Evolutionary conservation across 805 yeast species (phyloP).

Genomic region (Candida awuae): DNA sequence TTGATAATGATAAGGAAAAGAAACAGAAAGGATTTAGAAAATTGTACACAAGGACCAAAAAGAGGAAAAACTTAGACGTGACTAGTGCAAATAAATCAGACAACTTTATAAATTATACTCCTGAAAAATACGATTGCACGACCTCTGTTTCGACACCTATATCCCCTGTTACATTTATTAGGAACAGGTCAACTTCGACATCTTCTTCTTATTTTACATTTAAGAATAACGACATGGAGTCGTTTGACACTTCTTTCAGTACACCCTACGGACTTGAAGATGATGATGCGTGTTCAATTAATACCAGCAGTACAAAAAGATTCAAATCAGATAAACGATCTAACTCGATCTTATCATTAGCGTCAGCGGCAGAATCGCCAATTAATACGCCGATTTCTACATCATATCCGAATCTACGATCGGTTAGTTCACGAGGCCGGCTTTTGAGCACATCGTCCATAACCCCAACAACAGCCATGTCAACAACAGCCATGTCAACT

Average conservation of each 20-base stretch:
- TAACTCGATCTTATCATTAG: constrained; percentile 23
- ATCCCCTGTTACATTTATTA: not conserved
- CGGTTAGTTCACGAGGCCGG: not conserved
- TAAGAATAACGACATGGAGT: constrained; percentile 3
- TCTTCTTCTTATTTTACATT: not conserved
- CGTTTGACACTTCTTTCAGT: not conserved
- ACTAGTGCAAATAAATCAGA: not conserved
- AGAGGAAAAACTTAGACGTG: not conserved
- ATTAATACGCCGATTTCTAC: constrained; percentile 15
- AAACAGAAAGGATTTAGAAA: constrained; percentile 1
- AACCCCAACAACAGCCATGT: constrained; percentile 1
- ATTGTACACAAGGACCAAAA: constrained; percentile 1
- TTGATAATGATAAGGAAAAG: not conserved
- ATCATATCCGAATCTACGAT: not conserved
- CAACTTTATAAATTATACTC: not conserved
- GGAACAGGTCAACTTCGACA: constrained; percentile 5
- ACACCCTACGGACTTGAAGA: constrained; percentile 4
- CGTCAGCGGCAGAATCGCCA: constrained; percentile 18
- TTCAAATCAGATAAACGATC: constrained; percentile 24
- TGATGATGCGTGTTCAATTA: constrained; percentile 21
- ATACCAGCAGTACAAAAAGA: constrained; percentile 23
- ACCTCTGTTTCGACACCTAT: not conserved
- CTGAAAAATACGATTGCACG: not conserved
- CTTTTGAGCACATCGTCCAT: constrained; percentile 3
- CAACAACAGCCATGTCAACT: constrained; percentile 1